Base-by-base conservation (phyloP, 495 filamentous ascomycete species). In the Amphirosellinia nigrospora region DNA sequence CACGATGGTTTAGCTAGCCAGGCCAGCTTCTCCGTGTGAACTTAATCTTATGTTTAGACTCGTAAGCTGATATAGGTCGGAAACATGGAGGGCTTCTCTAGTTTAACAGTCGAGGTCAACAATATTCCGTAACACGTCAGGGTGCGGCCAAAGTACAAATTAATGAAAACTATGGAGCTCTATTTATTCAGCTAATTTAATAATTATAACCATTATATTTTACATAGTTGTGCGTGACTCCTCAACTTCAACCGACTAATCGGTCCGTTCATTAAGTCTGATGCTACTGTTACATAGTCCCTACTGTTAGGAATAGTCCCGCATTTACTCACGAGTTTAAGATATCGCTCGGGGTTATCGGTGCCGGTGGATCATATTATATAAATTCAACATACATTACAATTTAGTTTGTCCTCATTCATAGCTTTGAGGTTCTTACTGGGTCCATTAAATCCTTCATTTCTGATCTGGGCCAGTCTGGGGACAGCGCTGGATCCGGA, bases 371-470 rank as follows among this genome's bases (percentile, higher is more conserved):
- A 15, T 34, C 23, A 58, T 10, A 36, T 21, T 36, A 3, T 36
- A 58, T 58, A 43, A n/a, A 64, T n/a, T 34, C 13, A 46, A 63
- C 28, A 10, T 41, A n/a, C 19, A 36, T 58, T 21, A 21, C 19
- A 4, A 21, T 19, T 36, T 10, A 60, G 26, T 34, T 32, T 38
- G 13, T 39, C 38, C 23, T 56, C 9, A 59, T 10, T 45, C 63
- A 69, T 10, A 53, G 21, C n/a, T 61, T 69, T 7, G 67, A 52
- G 9, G 46, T 52, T 32, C 48, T 64, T 23, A 46, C 46, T 13
- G 68, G 59, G 0, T 64, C 58, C 48, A 70, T 21, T 75, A 74
- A 59, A 32, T 83, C 73, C 46, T 56, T 77, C 60, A 77, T 62
- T 61, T 77, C 75, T 19, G 23, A 59, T 52, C 38, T 53, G 5